Evolutionary conservation across 345 rosid genomes (phyloP).

Genomic region (Viola odorata): DNA sequence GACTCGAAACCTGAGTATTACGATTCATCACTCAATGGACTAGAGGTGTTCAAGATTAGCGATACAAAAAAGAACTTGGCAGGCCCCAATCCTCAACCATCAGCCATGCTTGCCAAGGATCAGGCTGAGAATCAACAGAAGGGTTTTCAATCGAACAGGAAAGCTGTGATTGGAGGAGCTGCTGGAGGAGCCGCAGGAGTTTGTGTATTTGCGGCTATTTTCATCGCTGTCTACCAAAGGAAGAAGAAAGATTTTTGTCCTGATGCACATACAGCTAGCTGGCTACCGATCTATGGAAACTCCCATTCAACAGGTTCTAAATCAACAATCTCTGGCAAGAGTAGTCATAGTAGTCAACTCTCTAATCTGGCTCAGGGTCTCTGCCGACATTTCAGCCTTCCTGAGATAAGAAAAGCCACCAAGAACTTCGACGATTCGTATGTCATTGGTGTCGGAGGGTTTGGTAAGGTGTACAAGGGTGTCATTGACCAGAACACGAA

Average conservation of each 20-base stretch:
- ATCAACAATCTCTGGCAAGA: conserved; percentile 40
- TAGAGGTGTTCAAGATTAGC: conserved; percentile 70
- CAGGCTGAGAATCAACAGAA: conserved; percentile 12
- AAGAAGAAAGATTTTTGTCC: conserved; percentile 24
- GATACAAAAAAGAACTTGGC: conserved; percentile 42
- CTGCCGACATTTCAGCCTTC: conserved; percentile 58
- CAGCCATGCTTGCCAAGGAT: conserved; percentile 42
- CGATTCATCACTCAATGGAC: conserved; percentile 55
- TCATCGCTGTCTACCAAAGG: conserved; percentile 32
- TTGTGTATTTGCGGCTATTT: conserved; percentile 47
- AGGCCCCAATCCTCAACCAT: conserved; percentile 59
- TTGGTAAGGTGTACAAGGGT: conserved; percentile 86
- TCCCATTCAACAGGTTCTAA: conserved; percentile 46
- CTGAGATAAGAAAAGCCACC: conserved; percentile 58
- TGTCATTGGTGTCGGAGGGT: conserved; percentile 84
- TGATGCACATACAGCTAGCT: conserved; percentile 51
- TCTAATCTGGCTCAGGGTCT: conserved; percentile 57
- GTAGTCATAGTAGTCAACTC: conserved; percentile 40
- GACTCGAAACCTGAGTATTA: conserved; percentile 33
- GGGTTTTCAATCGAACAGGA: conserved; percentile 5
- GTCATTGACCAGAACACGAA: conserved; percentile 43
- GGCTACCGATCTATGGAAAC: conserved; percentile 59
- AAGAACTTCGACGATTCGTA: conserved; percentile 58
- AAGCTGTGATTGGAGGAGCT: conserved; percentile 35
- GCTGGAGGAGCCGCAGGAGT: conserved; percentile 52